phyloP scores from a whole-genome alignment of 495 filamentous ascomycete species.

The Penicillium canescens region DNA sequence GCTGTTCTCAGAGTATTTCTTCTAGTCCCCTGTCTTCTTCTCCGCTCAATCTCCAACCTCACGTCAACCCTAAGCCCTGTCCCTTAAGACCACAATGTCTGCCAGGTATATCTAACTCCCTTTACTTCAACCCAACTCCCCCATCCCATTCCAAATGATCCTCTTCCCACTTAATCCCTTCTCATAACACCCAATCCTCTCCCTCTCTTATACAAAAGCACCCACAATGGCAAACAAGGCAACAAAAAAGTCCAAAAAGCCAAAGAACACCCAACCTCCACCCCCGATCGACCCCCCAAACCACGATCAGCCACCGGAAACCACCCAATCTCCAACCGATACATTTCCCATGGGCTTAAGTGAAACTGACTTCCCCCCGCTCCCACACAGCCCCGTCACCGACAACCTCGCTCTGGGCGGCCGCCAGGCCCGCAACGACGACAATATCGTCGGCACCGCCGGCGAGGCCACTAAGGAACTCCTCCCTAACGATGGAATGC shows the following conservation, averaged over 20 bases:
- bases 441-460: slow-evolving; percentile 1
- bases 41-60: neutral
- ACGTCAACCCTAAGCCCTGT: neutral
- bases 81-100: slow-evolving; percentile 8
- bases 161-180: too few species aligned
- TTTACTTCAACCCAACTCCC: neutral
- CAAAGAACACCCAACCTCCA: neutral
- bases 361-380: slow-evolving; percentile 11
- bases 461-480: neutral
- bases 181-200: neutral
- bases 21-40: neutral
- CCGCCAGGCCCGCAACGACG: slow-evolving; percentile 13
- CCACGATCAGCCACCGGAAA: neutral
- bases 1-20: neutral
- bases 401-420: slow-evolving; percentile 11
- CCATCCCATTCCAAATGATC: neutral
- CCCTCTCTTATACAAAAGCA: too few species aligned
- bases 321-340: neutral
- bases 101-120: slow-evolving; percentile 11
- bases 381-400: slow-evolving; percentile 6
- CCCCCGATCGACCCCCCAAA: neutral
- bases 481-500: slow-evolving; percentile 3
- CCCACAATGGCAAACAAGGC: neutral
- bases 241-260: neutral
- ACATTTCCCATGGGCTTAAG: slow-evolving; percentile 1